Evolutionary conservation across 2,329 filamentous ascomycete genomes (phyloP), one percentile per base, ranked within the genome.

Genomic region (Parastagonospora nodorum): DNA sequence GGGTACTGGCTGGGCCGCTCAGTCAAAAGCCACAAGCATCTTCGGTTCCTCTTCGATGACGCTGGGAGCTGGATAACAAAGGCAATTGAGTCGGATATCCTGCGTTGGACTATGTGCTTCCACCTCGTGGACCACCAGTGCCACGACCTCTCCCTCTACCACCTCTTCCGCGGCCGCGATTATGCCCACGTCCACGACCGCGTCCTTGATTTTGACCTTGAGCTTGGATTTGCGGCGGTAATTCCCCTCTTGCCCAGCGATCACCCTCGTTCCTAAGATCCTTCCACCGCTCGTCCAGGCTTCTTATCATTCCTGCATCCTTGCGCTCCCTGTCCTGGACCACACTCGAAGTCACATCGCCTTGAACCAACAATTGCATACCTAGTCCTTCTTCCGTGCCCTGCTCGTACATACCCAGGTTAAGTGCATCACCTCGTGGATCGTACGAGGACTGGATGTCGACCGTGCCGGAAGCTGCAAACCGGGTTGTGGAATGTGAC

Each of bases 381-480:
- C 58, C 66, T 14, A 68, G 4, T 0, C 53, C 55, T n/a, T 71
- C 58, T 30, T 65, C 63, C 32, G 48, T 61, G 1, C 68, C 71
- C 50, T 80, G 78, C 46, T 78, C 76, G 48, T 79, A 80, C 74
- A 79, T 77, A 0, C 77, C 75, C 10, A 80, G 55, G 28, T 73
- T 71, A 19, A 78, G 47, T 3, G 75, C 71, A 16, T 78, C 71
- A 12, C 68, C 65, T 10, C 55, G 60, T 1, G 67, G 60, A 45
- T 74, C 64, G 57, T 72, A 77, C 8, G 63, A 64, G 1, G 53
- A 37, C 19, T 58, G 57, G 4, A 71, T 42, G 36, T 75, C 69
- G 4, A 68, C 47, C 0, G 40, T 41, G 2, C 53, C 50, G 15
- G 37, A 42, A 27, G 61, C 46, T 4, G 50, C 42, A 19, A 54